These are phyloP conservation scores for Tuctoria greenei DNA, from an alignment of 176 grass and related monocot genomes.

Conservation along the genomic window DNA sequence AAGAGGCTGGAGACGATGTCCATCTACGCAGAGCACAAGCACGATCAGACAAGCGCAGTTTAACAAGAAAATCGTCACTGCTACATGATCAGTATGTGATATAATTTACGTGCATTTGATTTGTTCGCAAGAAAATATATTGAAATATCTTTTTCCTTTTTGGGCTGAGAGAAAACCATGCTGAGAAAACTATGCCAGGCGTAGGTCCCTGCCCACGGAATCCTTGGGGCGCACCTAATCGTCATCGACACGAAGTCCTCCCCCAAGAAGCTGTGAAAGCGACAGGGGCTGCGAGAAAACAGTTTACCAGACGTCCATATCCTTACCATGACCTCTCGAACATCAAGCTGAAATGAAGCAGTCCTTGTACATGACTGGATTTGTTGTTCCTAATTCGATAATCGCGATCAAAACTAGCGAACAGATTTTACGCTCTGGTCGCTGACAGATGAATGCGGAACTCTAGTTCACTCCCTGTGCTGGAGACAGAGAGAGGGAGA, in stretches of 20 bases:
- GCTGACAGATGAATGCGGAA: background rate
- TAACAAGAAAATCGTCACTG: too few species aligned
- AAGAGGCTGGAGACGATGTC: conserved; percentile 75
- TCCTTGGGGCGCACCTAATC: conserved; percentile 47
- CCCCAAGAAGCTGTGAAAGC: conserved; percentile 14
- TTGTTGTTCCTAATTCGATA: background rate
- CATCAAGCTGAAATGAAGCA: background rate
- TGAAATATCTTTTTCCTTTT: background rate
- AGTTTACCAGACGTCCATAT: background rate
- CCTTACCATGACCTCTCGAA: background rate
- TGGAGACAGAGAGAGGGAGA: background rate
- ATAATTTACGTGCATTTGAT: background rate
- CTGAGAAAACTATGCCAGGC: background rate
- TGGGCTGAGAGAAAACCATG: too few species aligned
- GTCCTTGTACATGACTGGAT: background rate
- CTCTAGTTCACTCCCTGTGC: background rate
- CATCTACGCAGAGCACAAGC: conserved; percentile 41
- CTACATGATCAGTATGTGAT: background rate
- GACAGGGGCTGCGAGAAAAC: background rate
- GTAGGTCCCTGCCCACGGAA: conserved; percentile 24
- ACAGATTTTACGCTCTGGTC: background rate
- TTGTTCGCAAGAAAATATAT: background rate
- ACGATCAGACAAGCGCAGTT: background rate
- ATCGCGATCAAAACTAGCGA: background rate
- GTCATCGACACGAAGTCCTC: conserved; percentile 1